Evolutionary conservation across 495 filamentous ascomycete genomes (phyloP).

Genomic region (Neurospora sp.): DNA sequence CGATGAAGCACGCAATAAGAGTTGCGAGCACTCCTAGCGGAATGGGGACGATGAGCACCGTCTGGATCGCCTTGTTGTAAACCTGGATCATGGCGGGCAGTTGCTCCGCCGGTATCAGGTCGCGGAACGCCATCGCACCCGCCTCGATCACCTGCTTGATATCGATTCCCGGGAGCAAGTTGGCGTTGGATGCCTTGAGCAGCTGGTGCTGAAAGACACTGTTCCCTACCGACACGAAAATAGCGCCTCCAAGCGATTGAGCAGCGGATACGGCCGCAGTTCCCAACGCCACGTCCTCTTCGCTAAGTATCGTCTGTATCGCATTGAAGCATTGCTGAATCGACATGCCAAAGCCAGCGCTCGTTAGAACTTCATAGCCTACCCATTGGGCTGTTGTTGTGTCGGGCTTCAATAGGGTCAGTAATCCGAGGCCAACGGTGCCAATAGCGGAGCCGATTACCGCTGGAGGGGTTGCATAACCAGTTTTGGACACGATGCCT

Average conservation of each 20-base stretch:
- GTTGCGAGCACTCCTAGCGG: slow-evolving; percentile 28
- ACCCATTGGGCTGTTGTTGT: slow-evolving; percentile 49
- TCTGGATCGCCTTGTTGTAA: slow-evolving; percentile 23
- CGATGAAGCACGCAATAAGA: slow-evolving; percentile 30
- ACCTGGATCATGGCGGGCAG: slow-evolving; percentile 18
- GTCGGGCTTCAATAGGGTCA: slow-evolving; percentile 47
- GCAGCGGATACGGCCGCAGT: slow-evolving; percentile 51
- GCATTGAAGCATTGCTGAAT: slow-evolving; percentile 50
- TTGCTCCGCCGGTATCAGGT: slow-evolving; percentile 19
- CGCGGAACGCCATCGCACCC: slow-evolving; percentile 41
- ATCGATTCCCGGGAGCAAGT: slow-evolving; percentile 16
- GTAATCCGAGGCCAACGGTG: slow-evolving; percentile 50
- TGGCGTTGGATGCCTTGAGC: slow-evolving; percentile 20
- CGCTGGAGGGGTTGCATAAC: slow-evolving; percentile 42
- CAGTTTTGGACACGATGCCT: slow-evolving; percentile 11
- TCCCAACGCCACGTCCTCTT: slow-evolving; percentile 48
- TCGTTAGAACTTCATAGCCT: slow-evolving; percentile 46
- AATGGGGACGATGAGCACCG: slow-evolving; percentile 20
- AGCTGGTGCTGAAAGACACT: slow-evolving; percentile 48
- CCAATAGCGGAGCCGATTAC: slow-evolving; percentile 42
- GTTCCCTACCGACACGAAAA: slow-evolving; percentile 54
- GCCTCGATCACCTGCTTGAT: slow-evolving; percentile 22
- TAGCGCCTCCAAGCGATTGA: slow-evolving; percentile 50
- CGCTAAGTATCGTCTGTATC: slow-evolving; percentile 39
- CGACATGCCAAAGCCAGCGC: slow-evolving; percentile 50